Base-by-base conservation (phyloP, 495 filamentous ascomycete genomes). In the Jackrogersella minutella region DNA sequence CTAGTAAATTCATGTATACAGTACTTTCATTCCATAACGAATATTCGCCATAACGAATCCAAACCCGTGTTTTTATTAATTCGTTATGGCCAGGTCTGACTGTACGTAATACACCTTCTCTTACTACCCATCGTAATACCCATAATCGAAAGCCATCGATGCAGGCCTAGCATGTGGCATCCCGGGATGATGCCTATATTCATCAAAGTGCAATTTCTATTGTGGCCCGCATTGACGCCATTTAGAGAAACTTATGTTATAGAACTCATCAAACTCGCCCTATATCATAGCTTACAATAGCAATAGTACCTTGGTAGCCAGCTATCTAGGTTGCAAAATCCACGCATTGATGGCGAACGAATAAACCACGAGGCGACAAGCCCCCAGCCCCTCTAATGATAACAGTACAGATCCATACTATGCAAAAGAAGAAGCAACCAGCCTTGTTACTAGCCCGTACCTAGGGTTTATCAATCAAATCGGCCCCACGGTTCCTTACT, bases 111-210 rank as follows among this genome's bases (percentile, higher is more conserved):
- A 39, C 21, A n/a, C n/a, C 34, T 37, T 28, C n/a, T 59, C 31
- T n/a, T n/a, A 64, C 14, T 39, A 24, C 52, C 43, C 26, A 39
- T 57, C 21, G 2, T 49, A 49, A 49, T 49, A 51, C 43, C 58
- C 46, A 52, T 24, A 50, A 24, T 50, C 53, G 19, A 64, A 61
- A n/a, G n/a, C 39, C 37, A 41, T 40, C 53, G 61, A 61, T 69
- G 66, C 66, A 65, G 57, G 66, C 24, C 37, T 39, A 61, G 57
- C 66, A 69, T 69, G 66, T 69, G 66, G 66, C 66, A 69, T 28
- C 19, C 66, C 57, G 24, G 66, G 61, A 69, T 69, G 36, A 64
- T 22, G 51, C 62, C 36, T 22, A 50, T 46, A 43, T 24, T 64
- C 56, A 64, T 64, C 49, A 54, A 69, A 41, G 39, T 24, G 36